Evolutionary conservation across 768 basidiomycete species (phyloP), one percentile per base, ranked within the genome.

Genomic region (Kwoniella sp.): DNA sequence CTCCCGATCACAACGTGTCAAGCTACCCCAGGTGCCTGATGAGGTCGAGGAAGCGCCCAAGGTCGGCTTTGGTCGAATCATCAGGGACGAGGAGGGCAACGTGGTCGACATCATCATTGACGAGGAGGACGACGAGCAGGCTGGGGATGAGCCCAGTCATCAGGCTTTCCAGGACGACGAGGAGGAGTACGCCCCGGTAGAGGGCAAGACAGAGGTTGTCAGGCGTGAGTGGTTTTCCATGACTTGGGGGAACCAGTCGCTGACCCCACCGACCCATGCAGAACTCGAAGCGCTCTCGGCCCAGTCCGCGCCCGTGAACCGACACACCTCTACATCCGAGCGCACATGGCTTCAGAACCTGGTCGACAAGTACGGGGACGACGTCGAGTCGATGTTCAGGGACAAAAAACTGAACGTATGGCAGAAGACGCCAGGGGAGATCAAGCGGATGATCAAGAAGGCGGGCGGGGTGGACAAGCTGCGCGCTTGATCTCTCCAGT

Each of bases 401-500:
- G 92, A 98, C 76, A 77, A 83, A 53, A 84, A 79, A 73, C 72
- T 86, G 53, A 96, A 98, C 71, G 75, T 81, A 14, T 84, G 84
- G 73, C 93, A 98, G 76, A 81, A 85, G 67, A 95, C 90, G 2
- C 80, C 78, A 27, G 91, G 88, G 15, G 83, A 89, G 76, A 72
- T 96, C 28, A 65, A 59, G 51, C 40, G 67, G 51, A 70, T 70
- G 67, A 48, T 73, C 32, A 63, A 55, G 46, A 73, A 73, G 53
- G 72, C 70, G 27, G 72, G 72, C 17, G 72, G 72, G 8, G 59
- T 60, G 19, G 64, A 62, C 17, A 62, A 60, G 46, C 29, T 73
- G 27, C 46, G 52, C 10, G 22, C 37, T 9, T 38, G 15, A 14
- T 22, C n/a, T n/a, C n/a, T n/a, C n/a, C n/a, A n/a, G n/a, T n/a